Percentiles rank a stretch among this genome's conserved stretches.
phyloP scores from a whole-genome alignment of 1,284 basidiomycete genomes.

The Gastroboletus turbinatus region DNA sequence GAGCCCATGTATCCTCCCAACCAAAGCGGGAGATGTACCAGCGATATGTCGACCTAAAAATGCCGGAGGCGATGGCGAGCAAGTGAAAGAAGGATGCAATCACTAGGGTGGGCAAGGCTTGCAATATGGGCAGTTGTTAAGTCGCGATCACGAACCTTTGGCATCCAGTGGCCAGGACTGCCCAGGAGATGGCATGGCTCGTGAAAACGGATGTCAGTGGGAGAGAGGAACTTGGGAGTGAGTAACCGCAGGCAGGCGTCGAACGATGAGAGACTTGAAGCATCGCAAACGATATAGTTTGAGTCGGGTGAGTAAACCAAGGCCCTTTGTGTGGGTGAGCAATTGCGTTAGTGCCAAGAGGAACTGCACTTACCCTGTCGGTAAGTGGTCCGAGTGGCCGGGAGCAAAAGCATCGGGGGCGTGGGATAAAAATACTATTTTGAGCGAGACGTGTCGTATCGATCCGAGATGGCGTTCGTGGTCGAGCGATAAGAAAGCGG shows the following conservation, averaged over 20 bases:
- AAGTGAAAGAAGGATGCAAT: slow-evolving; percentile 7
- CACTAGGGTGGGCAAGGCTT: slow-evolving; percentile 1
- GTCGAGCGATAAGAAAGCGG: slow-evolving; percentile 23
- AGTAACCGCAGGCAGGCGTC: not conserved
- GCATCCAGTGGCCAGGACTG: slow-evolving; percentile 13
- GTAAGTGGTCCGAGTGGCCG: too few species aligned
- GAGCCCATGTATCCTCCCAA: slow-evolving; percentile 22
- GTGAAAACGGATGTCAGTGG: not conserved
- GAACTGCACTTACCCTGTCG: too few species aligned
- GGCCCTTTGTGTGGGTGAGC: not conserved
- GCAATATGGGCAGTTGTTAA: not conserved
- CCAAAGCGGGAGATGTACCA: slow-evolving; percentile 16
- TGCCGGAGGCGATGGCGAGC: slow-evolving; percentile 12
- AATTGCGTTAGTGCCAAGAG: not conserved
- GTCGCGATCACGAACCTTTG: slow-evolving; percentile 17
- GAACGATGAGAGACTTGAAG: not conserved
- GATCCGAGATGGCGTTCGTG: slow-evolving; percentile 24
- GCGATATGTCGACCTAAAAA: slow-evolving; percentile 20
- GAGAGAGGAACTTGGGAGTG: not conserved
- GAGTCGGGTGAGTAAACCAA: not conserved
- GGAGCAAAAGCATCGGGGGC: not conserved
- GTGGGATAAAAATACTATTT: not conserved
- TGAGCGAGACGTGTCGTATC: slow-evolving; percentile 17
- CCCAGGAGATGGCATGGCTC: slow-evolving; percentile 16
- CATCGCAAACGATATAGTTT: not conserved